These are phyloP conservation scores for Alternaria angustiovoidea DNA, from an alignment of 2,329 filamentous ascomycete genomes.

Conservation along the genomic window DNA sequence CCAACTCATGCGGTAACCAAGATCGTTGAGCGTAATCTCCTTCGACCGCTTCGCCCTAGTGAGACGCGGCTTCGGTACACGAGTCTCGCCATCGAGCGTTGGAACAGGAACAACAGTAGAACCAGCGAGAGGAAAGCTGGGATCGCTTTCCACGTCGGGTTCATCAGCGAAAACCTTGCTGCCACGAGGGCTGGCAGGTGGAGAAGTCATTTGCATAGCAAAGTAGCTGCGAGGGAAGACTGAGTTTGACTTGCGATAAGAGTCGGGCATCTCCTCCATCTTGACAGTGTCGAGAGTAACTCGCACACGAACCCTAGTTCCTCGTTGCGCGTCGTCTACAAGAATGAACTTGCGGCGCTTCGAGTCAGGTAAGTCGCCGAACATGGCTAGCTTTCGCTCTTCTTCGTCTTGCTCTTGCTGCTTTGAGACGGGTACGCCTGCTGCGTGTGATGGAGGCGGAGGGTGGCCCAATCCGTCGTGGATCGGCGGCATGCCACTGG, in stretches of 20 bases:
- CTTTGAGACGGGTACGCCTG: conserved; percentile 54
- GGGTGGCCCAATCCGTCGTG: conserved; percentile 64
- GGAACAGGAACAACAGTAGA: conserved; percentile 59
- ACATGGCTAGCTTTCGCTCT: conserved; percentile 73
- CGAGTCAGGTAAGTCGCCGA: conserved; percentile 85
- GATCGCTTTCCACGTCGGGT: conserved; percentile 55
- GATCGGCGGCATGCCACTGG: conserved; percentile 70
- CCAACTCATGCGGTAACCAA: conserved; percentile 97
- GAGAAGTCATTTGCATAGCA: conserved; percentile 89
- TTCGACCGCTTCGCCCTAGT: conserved; percentile 74
- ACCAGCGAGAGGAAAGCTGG: conserved; percentile 52
- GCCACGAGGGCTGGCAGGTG: conserved; percentile 77
- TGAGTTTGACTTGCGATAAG: conserved; percentile 87
- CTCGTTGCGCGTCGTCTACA: conserved; percentile 82
- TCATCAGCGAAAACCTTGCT: conserved; percentile 77
- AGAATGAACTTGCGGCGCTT: conserved; percentile 97
- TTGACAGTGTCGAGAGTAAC: conserved; percentile 94
- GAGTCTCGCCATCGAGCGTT: conserved; percentile 73
- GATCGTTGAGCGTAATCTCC: conserved; percentile 90
- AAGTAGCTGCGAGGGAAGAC: conserved; percentile 94
- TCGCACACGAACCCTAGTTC: conserved; percentile 82
- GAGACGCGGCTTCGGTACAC: conserved; percentile 78
- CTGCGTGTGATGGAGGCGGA: conserved; percentile 52
- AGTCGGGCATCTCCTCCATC: conserved; percentile 95
- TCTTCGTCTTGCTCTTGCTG: conserved; percentile 63